These are phyloP conservation scores for Citrus sinensis DNA, from an alignment of 345 rosid species.

Conservation along the genomic window DVS_A1.0 CM039169.1:1787001-1787500, in stretches of 20 bases:
- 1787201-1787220: not conserved
- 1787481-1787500: conserved; percentile 20
- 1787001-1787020: not conserved
- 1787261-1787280: not conserved
- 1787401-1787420: conserved; percentile 13
- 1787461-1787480: not conserved
- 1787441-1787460: conserved; percentile 1
- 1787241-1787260: conserved; percentile 16
- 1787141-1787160: conserved; percentile 7
- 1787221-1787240: not conserved
- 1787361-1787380: too few relatives aligned
- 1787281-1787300: not conserved
- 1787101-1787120: not conserved
- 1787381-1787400: not conserved
- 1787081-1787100: not conserved
- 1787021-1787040: not conserved
- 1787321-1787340: not conserved
- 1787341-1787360: not conserved
- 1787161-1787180: conserved; percentile 3
- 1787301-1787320: not conserved
- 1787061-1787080: not conserved
- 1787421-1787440: conserved; percentile 7
- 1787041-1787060: conserved; percentile 1
- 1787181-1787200: not conserved
- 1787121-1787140: conserved; percentile 2